These are phyloP conservation scores for Paraleonurus japonicus DNA, from an alignment of 257 asterid species.

Conservation along the genomic window DNA sequence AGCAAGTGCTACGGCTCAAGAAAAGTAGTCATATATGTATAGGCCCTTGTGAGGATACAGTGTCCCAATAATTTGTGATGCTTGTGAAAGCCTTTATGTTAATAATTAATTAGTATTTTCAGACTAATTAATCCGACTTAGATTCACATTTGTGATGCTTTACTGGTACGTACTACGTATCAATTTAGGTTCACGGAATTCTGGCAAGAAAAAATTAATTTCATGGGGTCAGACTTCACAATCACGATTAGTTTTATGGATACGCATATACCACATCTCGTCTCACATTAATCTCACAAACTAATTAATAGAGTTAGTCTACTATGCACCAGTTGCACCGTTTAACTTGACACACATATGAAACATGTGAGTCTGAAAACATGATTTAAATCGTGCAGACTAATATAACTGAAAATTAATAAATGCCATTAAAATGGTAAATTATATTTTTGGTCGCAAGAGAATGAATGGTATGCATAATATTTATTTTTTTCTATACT, in stretches of 20 bases:
- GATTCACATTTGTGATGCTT: slow-evolving; percentile 4
- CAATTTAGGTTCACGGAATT: slow-evolving; percentile 16
- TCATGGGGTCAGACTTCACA: not conserved
- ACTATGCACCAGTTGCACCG: too few species aligned
- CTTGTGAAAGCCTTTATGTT: not conserved
- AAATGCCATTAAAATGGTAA: too few species aligned
- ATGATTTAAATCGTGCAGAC: too few species aligned
- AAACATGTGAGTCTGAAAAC: too few species aligned
- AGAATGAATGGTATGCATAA: too few species aligned
- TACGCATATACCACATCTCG: not conserved
- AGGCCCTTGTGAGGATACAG: slow-evolving; percentile 22
- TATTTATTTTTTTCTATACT: too few species aligned
- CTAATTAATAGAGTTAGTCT: too few species aligned
- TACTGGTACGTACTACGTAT: not conserved
- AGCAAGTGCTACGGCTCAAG: slow-evolving; percentile 25
- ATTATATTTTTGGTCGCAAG: too few species aligned
- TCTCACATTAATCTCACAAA: too few species aligned
- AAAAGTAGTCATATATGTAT: not conserved
- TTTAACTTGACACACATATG: too few species aligned
- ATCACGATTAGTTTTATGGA: not conserved
- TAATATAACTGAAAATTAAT: too few species aligned
- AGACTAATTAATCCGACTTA: not conserved
- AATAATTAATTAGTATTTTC: not conserved
- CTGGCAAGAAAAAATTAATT: not conserved
- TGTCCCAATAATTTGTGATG: slow-evolving; percentile 25